Evolutionary conservation across 2,329 filamentous ascomycete species (phyloP).

Genomic region (Paramyrothecium roridum): DNA sequence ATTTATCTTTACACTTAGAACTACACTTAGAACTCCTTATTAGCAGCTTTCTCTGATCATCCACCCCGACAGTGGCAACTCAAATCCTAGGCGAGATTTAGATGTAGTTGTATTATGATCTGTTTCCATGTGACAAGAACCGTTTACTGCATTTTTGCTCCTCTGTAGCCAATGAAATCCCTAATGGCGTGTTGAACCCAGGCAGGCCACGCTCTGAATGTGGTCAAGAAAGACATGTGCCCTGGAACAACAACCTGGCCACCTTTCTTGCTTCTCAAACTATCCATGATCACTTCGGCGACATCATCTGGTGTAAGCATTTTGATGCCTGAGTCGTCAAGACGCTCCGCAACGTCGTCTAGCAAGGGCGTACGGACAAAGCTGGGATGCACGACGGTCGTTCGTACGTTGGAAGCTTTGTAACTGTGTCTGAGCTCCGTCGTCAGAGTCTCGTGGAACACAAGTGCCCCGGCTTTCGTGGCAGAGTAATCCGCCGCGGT

Average conservation of each 20-base stretch:
- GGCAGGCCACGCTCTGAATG: conserved; percentile 37
- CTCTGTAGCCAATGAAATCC: conserved; percentile 18
- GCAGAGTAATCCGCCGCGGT: conserved; percentile 64
- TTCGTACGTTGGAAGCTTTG: conserved; percentile 58
- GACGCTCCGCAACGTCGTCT: conserved; percentile 23
- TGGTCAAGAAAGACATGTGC: conserved; percentile 15
- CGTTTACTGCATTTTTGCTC: background rate
- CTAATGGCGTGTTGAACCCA: conserved; percentile 30
- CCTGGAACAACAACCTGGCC: conserved; percentile 44
- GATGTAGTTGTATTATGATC: too few species aligned
- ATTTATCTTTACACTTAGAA: too few species aligned
- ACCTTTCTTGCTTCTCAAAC: conserved; percentile 40
- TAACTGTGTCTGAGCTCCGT: conserved; percentile 57
- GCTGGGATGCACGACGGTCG: conserved; percentile 59
- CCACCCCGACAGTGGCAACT: too few species aligned
- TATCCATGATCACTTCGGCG: conserved; percentile 37
- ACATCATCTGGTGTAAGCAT: conserved; percentile 32
- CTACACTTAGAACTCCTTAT: too few species aligned
- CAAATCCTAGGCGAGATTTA: too few species aligned
- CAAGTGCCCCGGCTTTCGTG: conserved; percentile 61
- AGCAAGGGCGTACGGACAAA: conserved; percentile 47
- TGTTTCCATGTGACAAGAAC: too few species aligned
- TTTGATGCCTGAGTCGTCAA: conserved; percentile 22
- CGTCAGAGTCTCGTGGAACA: conserved; percentile 64
- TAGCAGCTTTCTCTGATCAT: too few species aligned